Base-by-base conservation (phyloP, 2,329 filamentous ascomycete genomes). In the Grosmannia huntii region DNA sequence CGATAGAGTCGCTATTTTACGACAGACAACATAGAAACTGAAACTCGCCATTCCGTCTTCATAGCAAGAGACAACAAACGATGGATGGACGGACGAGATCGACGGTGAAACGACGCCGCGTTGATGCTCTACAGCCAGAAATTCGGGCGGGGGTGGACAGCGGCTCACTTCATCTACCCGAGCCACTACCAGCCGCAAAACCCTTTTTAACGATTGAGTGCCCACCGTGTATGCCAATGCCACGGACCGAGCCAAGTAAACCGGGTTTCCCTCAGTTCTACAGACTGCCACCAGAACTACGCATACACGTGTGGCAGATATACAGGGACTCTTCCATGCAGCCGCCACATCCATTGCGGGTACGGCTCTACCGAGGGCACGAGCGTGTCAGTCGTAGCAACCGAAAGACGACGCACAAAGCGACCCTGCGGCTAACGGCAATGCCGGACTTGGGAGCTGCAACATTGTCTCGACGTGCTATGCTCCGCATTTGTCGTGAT, bases 321-420 rank as follows among this genome's bases (percentile, higher is more conserved):
- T 59, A 44, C 2, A 33, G 41, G 9, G 55, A 63, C 10, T 12
- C 23, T n/a, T 23, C 44, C 4, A 46, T 25, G n/a, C 19, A 56
- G 31, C 50, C 57, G 9, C 49, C 58, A 10, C 63, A 64, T 41
- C 63, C 63, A 1, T 33, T 62, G 48, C 63, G 63, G 21, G 59
- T 64, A 44, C 61, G 63, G 21, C 48, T 64, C 23, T 64, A 63
- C 50, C 55, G 55, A 14, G 63, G 63, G 3, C 57, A 55, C 5
- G 58, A 62, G 14, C 50, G 49, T 16, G 41, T 60, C 9, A 19
- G 12, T 1, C 46, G 49, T 1, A 25, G 7, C 1, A 10, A 50
- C 5, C 21, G 53, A 12, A 59, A 54, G 28, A 46, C 21, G 9
- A 19, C n/a, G 12, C 55, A 57, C 48, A 54, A 53, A 44, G 10